Evolutionary conservation across 139 green algal genomes (phyloP).

Genomic region (Chlamydomonas sphaeroides): DNA sequence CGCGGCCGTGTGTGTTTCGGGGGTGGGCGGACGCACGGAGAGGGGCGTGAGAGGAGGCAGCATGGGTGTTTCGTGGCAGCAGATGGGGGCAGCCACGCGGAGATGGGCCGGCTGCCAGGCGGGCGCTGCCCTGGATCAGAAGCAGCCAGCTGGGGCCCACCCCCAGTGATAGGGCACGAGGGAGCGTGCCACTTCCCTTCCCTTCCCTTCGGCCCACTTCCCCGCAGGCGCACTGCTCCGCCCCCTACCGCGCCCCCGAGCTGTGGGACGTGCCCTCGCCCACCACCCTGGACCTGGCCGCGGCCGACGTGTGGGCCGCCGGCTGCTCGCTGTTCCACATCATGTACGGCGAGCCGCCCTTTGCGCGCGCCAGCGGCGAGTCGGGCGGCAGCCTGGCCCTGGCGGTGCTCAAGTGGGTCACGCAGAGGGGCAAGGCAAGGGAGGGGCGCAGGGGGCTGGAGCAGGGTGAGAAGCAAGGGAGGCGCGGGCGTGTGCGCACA

Average conservation of each 20-base stretch:
- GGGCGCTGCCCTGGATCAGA: too few species aligned
- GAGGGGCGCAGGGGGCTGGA: too few species aligned
- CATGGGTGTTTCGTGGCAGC: too few species aligned
- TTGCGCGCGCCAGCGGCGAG: slow-evolving; percentile 78
- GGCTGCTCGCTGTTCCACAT: slow-evolving; percentile 86
- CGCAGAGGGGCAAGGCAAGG: slow-evolving; percentile 4
- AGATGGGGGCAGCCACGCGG: too few species aligned
- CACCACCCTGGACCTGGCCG: slow-evolving; percentile 72
- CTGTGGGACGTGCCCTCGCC: slow-evolving; percentile 88
- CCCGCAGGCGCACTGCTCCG: slow-evolving; percentile 74
- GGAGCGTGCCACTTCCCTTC: background rate
- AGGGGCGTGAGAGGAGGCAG: too few species aligned
- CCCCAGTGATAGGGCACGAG: too few species aligned
- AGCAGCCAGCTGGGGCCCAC: too few species aligned
- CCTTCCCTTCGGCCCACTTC: background rate
- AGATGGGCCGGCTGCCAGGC: too few species aligned
- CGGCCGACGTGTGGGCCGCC: slow-evolving; percentile 85
- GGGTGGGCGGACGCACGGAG: too few species aligned
- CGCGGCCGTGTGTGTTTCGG: too few species aligned
- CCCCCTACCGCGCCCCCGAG: slow-evolving; percentile 91
- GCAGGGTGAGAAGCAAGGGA: too few species aligned
- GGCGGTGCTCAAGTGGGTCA: slow-evolving; percentile 79
- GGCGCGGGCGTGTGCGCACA: background rate
- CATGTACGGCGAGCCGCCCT: slow-evolving; percentile 83
- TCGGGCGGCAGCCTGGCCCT: slow-evolving; percentile 84